Base-by-base conservation (phyloP, 1,284 basidiomycete species). In the Fomitopsis pinicola region DNA sequence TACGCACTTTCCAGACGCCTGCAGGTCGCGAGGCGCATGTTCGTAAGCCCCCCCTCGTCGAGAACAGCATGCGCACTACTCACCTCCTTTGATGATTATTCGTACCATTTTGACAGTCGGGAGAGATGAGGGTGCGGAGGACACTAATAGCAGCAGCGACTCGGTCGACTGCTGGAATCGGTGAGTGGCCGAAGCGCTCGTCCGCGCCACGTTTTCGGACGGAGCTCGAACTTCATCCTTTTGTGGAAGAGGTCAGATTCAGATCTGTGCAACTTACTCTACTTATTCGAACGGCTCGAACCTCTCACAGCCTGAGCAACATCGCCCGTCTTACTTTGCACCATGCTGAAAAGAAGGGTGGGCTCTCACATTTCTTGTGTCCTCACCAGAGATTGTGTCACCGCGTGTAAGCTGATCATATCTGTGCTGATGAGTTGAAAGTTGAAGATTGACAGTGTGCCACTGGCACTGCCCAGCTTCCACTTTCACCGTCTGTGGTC, bases 1-100 rank as follows among this genome's bases (percentile, higher is more conserved):
- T 57, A 68, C 65, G 44, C 50, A 75, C 88, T 82, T 89, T 91
- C 88, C 88, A 89, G 59, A 89, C 87, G 71, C 87, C 84, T 86
- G 62, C 6, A 46, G 55, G 33, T 5, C 42, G 17, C 52, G 33
- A 42, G 15, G 42, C 26, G 22, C 22, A 46, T 3, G 2, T 5
- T 12, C 28, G 28, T 30, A 0, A 33, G 48, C 30, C 57, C 35
- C 57, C 35, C 5, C 38, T 15, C 38, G 14, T 26, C 19, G 33
- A 44, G 61, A 33, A 40, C 38, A 52, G 42, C 17, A 33, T 30
- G 3, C 22, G 5, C 38, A 14, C 35, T 68, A 80, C 80, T 72
- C 72, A 84, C 91, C 93, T 82, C 94, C 94, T 84, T 96, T 96
- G 78, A 95, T 95, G 75, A 95, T 95, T 62, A 95, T 95, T 75